Percentiles rank a stretch among this genome's conserved stretches.
Evolutionary conservation across 1,139 yeast genomes (phyloP).

Genomic region (Suhomyces taliae): DNA sequence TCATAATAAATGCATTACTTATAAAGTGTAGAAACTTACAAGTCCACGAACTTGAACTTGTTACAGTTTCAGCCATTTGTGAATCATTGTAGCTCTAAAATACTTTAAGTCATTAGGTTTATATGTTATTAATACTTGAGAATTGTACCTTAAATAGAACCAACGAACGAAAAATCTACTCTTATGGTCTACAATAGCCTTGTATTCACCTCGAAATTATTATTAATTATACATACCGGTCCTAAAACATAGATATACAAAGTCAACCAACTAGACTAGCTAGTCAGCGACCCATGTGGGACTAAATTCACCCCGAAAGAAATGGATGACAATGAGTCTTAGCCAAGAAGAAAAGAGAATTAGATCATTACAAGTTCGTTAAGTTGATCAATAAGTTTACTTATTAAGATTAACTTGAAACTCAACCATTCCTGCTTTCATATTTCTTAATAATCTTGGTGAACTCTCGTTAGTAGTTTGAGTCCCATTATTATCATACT

Average conservation of each 20-base stretch:
- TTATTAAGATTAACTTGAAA: conserved; percentile 30
- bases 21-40: background rate
- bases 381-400: background rate
- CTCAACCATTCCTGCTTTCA: conserved; percentile 40
- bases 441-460: conserved; percentile 26
- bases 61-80: too few relatives aligned
- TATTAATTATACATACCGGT: background rate
- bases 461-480: conserved; percentile 10
- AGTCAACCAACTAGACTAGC: background rate
- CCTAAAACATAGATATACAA: background rate
- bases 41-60: background rate
- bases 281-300: background rate
- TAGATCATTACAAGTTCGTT: background rate
- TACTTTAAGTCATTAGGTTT: too few relatives aligned
- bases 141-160: too few relatives aligned
- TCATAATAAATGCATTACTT: background rate
- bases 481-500: conserved; percentile 10
- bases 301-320: too few relatives aligned
- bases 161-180: background rate
- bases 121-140: too few relatives aligned
- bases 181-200: background rate
- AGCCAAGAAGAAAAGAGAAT: background rate
- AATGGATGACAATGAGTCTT: too few relatives aligned
- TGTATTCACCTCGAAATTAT: background rate
- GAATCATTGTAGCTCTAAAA: too few relatives aligned